Evolutionary conservation across 106 monocot genomes (phyloP).

Genomic region (Narthecium ossifragum): DNA sequence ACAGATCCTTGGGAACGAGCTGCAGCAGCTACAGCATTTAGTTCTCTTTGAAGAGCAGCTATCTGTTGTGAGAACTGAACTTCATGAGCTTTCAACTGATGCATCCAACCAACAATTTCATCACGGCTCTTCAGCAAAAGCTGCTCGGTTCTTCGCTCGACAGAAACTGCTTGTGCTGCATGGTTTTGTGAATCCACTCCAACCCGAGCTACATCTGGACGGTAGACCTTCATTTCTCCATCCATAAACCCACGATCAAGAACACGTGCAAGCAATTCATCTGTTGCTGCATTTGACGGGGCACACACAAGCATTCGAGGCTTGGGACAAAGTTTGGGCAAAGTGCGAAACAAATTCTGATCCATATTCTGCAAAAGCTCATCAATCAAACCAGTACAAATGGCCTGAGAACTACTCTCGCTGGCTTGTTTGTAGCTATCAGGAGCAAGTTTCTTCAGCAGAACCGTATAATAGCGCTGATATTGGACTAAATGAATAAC

Average conservation of each 20-base stretch:
- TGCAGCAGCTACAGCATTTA: conserved; percentile 50
- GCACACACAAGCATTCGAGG: conserved; percentile 98
- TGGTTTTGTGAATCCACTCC: conserved; percentile 90
- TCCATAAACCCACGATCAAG: conserved; percentile 94
- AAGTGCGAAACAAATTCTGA: conserved; percentile 79
- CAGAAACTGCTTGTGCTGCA: conserved; percentile 97
- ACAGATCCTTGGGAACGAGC: conserved; percentile 90
- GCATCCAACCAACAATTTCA: conserved; percentile 83
- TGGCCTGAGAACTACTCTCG: conserved; percentile 39
- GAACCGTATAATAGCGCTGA: conserved; percentile 87
- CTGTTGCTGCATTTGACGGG: conserved; percentile 97
- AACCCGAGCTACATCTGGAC: conserved; percentile 96
- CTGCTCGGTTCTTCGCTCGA: conserved; percentile 90
- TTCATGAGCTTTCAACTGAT: conserved; percentile 63
- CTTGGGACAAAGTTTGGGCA: conserved; percentile 95
- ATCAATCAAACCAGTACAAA: conserved; percentile 71
- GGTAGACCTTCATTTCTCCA: conserved; percentile 96
- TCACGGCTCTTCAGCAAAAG: conserved; percentile 82
- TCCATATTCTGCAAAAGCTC: conserved; percentile 98
- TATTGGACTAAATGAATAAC: conserved; percentile 98
- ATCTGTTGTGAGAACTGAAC: conserved; percentile 74
- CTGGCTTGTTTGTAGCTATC: conserved; percentile 79
- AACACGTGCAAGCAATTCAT: conserved; percentile 86
- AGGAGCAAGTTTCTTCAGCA: conserved; percentile 96
- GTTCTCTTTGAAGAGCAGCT: conserved; percentile 55